Conservation (phyloP, 1,284 basidiomycete genomes). For the Athelia psychrophila region DNA sequence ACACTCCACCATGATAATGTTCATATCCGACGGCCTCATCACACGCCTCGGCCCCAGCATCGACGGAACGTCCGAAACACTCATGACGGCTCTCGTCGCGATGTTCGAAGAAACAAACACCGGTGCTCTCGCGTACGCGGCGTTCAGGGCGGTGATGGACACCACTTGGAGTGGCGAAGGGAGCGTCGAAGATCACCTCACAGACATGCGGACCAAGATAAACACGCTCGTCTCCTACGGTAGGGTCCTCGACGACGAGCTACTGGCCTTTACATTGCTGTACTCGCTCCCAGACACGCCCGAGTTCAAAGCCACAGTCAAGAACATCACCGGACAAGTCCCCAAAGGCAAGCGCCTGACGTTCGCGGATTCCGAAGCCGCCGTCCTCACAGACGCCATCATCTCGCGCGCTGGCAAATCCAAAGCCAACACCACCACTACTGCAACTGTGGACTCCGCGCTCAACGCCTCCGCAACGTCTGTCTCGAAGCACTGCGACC, state of each 20-base stretch:
- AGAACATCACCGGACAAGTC: background rate
- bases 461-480: background rate
- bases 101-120: conserved; percentile 1
- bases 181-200: background rate
- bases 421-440: background rate
- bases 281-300: background rate
- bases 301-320: background rate
- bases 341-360: background rate
- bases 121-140: background rate
- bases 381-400: background rate
- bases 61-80: background rate
- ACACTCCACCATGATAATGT: background rate
- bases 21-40: background rate
- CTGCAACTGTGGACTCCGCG: background rate
- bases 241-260: background rate
- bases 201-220: background rate
- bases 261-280: background rate
- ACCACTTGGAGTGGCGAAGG: background rate
- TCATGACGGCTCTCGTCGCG: background rate
- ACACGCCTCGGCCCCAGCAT: background rate
- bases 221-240: background rate
- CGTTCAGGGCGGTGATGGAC: background rate
- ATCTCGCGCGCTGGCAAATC: background rate
- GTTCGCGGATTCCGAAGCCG: background rate
- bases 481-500: background rate